A percentile compares a stretch with the other conserved stretches of the same genome.
Evolutionary conservation across 192 early-diverging fungal genomes (phyloP).

Genomic region (Endogone sp.): DNA sequence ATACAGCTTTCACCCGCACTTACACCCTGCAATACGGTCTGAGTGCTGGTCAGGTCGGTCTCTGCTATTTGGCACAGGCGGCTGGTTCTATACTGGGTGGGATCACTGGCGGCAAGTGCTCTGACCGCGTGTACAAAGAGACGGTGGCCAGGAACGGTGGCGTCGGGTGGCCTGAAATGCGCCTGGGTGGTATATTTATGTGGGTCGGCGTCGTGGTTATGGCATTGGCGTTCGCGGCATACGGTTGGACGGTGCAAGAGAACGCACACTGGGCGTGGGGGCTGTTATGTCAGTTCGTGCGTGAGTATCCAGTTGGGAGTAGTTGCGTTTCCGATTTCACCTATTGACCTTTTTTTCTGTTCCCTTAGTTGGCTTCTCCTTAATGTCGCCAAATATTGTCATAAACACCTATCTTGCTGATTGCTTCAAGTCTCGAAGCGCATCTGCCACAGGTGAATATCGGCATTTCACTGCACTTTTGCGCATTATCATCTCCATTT

Average conservation of each 20-base stretch:
- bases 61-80: conserved; percentile 28
- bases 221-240: neutral
- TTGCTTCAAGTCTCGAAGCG: conserved; percentile 20
- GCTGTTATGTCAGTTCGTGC: conserved; percentile 19
- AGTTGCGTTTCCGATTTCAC: too few relatives aligned
- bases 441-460: conserved; percentile 31
- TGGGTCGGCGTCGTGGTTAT: neutral
- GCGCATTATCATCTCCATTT: too few relatives aligned
- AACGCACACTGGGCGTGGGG: conserved; percentile 30
- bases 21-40: conserved; percentile 26
- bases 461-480: too few relatives aligned
- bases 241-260: conserved; percentile 28
- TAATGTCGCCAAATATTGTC: conserved; percentile 27
- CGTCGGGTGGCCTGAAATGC: conserved; percentile 23
- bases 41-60: conserved; percentile 19
- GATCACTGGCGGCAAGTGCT: conserved; percentile 14
- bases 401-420: conserved; percentile 32
- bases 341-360: neutral
- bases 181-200: conserved; percentile 12
- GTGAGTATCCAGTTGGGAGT: too few relatives aligned
- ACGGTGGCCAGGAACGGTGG: neutral
- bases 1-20: conserved; percentile 30
- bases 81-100: conserved; percentile 18
- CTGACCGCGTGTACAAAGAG: neutral
- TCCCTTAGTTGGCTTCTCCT: conserved; percentile 17